These are phyloP conservation scores for Nigrospora oryzae DNA, from an alignment of 2,329 filamentous ascomycete species.

Conservation along the genomic window DNA sequence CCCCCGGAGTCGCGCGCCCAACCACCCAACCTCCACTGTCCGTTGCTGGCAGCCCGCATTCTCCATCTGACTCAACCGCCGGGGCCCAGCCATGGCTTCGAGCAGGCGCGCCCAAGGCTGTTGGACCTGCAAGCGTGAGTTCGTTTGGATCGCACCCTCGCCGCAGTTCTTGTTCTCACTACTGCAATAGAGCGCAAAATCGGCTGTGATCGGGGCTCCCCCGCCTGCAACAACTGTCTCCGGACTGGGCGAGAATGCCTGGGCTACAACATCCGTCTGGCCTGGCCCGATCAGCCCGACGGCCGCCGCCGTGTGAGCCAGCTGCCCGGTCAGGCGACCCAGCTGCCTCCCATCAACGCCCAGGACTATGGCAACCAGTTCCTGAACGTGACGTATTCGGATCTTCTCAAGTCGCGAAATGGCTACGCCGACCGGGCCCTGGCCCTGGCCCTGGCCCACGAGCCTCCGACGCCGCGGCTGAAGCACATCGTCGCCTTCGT, in stretches of 20 bases:
- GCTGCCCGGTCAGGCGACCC: slow-evolving; percentile 20
- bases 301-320: slow-evolving; percentile 26
- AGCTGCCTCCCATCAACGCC: slow-evolving; percentile 15
- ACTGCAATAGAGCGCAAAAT: slow-evolving; percentile 32
- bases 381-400: slow-evolving; percentile 28
- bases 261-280: slow-evolving; percentile 35
- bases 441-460: slow-evolving; percentile 8
- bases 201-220: slow-evolving; percentile 34
- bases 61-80: not conserved
- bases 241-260: slow-evolving; percentile 30
- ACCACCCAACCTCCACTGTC: not conserved
- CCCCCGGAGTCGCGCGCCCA: too few relatives aligned
- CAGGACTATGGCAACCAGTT: slow-evolving; percentile 26
- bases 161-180: too few relatives aligned
- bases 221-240: slow-evolving; percentile 33
- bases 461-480: slow-evolving; percentile 14
- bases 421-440: slow-evolving; percentile 16
- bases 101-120: slow-evolving; percentile 26
- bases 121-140: slow-evolving; percentile 35
- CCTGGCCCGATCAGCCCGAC: slow-evolving; percentile 38
- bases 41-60: not conserved
- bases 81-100: slow-evolving; percentile 2
- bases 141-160: not conserved
- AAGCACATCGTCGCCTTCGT: slow-evolving; percentile 16
- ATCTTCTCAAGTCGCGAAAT: slow-evolving; percentile 23